phyloP scores from a whole-genome alignment of 2,329 filamentous ascomycete species.

The Pseudogymnoascus sp. region DNA sequence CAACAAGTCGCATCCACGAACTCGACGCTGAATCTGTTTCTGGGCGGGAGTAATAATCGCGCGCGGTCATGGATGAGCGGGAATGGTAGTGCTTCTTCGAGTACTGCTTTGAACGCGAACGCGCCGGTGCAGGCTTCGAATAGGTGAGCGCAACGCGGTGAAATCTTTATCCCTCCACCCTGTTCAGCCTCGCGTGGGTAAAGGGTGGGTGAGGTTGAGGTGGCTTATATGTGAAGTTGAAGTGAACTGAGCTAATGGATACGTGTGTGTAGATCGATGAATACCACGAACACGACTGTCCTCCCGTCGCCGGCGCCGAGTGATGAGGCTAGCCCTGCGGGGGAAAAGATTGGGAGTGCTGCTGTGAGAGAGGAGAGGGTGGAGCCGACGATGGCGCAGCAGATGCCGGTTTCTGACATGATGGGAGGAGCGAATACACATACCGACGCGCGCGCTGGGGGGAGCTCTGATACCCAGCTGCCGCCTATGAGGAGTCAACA shows the following conservation, averaged over 20 bases:
- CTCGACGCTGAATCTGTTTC: constrained; percentile 28
- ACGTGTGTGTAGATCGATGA: background rate
- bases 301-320: constrained; percentile 58
- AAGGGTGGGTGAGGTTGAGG: too few species aligned
- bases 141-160: background rate
- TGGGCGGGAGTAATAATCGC: constrained; percentile 22
- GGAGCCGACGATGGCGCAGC: background rate
- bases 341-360: background rate
- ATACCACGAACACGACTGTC: constrained; percentile 29
- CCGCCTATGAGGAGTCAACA: background rate
- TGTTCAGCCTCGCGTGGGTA: too few species aligned
- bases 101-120: constrained; percentile 24
- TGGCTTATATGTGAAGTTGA: constrained; percentile 11
- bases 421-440: background rate
- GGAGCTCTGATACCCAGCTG: background rate
- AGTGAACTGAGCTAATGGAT: background rate
- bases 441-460: background rate
- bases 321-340: constrained; percentile 48
- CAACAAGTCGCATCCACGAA: constrained; percentile 29
- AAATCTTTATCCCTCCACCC: background rate
- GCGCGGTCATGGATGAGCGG: constrained; percentile 31
- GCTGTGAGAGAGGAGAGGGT: background rate
- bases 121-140: background rate
- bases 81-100: constrained; percentile 19
- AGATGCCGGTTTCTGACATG: background rate